phyloP scores from a whole-genome alignment of 495 filamentous ascomycete genomes.

The Cercophora samala region DNA sequence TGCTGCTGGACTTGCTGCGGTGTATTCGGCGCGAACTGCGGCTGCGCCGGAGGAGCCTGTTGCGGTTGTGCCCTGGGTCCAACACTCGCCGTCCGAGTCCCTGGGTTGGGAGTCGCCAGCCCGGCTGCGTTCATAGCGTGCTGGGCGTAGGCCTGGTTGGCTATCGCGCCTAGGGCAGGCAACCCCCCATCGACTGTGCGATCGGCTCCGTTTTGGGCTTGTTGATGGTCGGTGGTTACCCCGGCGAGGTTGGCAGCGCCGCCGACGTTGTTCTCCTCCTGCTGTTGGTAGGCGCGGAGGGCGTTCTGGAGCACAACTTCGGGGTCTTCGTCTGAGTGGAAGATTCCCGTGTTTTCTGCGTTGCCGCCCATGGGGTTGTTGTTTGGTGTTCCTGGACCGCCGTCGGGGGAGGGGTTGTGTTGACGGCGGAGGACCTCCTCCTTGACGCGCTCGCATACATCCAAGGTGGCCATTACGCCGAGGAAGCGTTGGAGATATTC shows the following conservation, averaged over 20 bases:
- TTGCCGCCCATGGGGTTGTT: slow-evolving; percentile 9
- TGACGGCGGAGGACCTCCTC: slow-evolving; percentile 47
- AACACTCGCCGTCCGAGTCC: slow-evolving; percentile 9
- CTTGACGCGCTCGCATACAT: slow-evolving; percentile 48
- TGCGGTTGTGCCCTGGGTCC: slow-evolving; percentile 11
- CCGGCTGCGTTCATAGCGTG: slow-evolving; percentile 21
- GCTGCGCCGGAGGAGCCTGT: background rate
- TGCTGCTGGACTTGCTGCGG: background rate
- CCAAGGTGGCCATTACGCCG: slow-evolving; percentile 45
- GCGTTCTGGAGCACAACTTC: slow-evolving; percentile 51
- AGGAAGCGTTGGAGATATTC: slow-evolving; percentile 46
- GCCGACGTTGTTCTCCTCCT: slow-evolving; percentile 46
- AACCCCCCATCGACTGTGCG: slow-evolving; percentile 44
- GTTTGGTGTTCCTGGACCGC: background rate
- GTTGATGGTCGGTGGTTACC: background rate
- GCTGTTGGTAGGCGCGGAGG: slow-evolving; percentile 46
- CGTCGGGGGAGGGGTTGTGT: background rate
- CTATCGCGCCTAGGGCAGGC: slow-evolving; percentile 32
- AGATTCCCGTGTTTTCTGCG: slow-evolving; percentile 20
- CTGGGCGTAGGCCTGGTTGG: slow-evolving; percentile 35
- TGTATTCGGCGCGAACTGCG: background rate
- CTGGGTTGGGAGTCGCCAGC: slow-evolving; percentile 19
- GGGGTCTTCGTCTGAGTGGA: slow-evolving; percentile 45
- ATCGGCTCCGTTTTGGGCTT: slow-evolving; percentile 35
- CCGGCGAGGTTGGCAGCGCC: slow-evolving; percentile 41